Evolutionary conservation across 192 early-diverging fungal genomes (phyloP).

Genomic region (Entomortierella parvispora): DNA sequence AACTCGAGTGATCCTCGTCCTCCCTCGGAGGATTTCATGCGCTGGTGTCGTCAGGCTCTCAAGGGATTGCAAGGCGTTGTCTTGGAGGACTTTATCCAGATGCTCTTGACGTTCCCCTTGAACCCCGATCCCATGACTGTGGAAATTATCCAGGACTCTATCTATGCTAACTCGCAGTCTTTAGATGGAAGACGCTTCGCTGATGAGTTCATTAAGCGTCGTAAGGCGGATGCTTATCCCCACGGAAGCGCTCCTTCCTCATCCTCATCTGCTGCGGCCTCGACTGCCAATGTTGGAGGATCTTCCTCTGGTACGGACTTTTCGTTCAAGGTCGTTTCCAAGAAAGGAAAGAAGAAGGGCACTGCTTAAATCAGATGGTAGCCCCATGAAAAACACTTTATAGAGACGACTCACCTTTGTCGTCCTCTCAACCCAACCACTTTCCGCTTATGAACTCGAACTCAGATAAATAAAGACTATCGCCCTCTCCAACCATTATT

Average conservation of each 20-base stretch:
- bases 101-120: constrained; percentile 77
- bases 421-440: no score
- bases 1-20: constrained; percentile 28
- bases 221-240: constrained; percentile 68
- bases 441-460: no score
- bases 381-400: no score
- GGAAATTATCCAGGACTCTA: constrained; percentile 78
- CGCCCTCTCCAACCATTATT: not conserved
- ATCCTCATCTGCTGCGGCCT: not conserved
- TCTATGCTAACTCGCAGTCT: constrained; percentile 73
- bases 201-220: constrained; percentile 77
- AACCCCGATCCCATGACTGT: constrained; percentile 66
- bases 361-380: no score
- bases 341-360: constrained; percentile 52
- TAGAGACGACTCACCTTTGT: no score
- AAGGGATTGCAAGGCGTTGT: constrained; percentile 62
- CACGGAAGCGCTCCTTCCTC: not conserved
- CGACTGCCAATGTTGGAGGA: not conserved
- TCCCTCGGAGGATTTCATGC: constrained; percentile 72
- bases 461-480: no score
- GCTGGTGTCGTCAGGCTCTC: constrained; percentile 73
- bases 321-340: constrained; percentile 51
- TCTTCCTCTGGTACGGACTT: constrained; percentile 9
- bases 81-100: constrained; percentile 75
- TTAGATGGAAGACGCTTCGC: constrained; percentile 80